phyloP scores from a whole-genome alignment of 345 rosid genomes.

The Populus alba region DNA sequence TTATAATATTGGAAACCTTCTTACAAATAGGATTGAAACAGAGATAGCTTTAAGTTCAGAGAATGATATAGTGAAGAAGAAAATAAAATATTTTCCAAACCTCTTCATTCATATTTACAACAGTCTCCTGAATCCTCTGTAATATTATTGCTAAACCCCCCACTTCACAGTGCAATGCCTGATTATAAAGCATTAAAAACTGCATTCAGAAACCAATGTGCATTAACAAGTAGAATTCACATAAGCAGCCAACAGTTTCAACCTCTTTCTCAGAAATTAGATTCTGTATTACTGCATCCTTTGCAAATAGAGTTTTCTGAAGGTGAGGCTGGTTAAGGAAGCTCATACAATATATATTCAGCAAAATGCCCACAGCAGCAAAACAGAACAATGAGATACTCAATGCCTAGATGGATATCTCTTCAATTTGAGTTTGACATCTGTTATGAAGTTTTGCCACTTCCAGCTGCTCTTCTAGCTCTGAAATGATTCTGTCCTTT shows the following conservation, averaged over 20 bases:
- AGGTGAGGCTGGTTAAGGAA: slow-evolving; percentile 66
- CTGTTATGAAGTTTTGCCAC: slow-evolving; percentile 42
- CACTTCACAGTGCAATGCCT: slow-evolving; percentile 65
- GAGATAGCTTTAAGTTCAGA: slow-evolving; percentile 1
- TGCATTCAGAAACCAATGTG: slow-evolving; percentile 19
- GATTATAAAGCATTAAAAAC: slow-evolving; percentile 9
- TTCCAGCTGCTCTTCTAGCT: slow-evolving; percentile 55
- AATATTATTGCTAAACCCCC: slow-evolving; percentile 47
- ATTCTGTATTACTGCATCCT: slow-evolving; percentile 59
- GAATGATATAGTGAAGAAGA: slow-evolving; percentile 4
- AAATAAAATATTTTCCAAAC: slow-evolving; percentile 35
- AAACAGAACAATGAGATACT: slow-evolving; percentile 12
- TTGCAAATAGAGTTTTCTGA: slow-evolving; percentile 56
- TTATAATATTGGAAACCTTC: neutral
- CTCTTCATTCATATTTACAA: slow-evolving; percentile 59
- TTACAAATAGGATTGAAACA: neutral
- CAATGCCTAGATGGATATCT: slow-evolving; percentile 51
- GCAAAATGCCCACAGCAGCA: slow-evolving; percentile 11
- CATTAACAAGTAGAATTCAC: slow-evolving; percentile 10
- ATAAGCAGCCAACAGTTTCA: slow-evolving; percentile 10
- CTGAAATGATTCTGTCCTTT: slow-evolving; percentile 51
- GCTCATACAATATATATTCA: slow-evolving; percentile 19
- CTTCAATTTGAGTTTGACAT: slow-evolving; percentile 49
- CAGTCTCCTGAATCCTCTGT: slow-evolving; percentile 57
- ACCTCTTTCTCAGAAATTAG: slow-evolving; percentile 72